phyloP scores from a whole-genome alignment of 2,329 filamentous ascomycete genomes.

The Colletotrichum sp. region DNA sequence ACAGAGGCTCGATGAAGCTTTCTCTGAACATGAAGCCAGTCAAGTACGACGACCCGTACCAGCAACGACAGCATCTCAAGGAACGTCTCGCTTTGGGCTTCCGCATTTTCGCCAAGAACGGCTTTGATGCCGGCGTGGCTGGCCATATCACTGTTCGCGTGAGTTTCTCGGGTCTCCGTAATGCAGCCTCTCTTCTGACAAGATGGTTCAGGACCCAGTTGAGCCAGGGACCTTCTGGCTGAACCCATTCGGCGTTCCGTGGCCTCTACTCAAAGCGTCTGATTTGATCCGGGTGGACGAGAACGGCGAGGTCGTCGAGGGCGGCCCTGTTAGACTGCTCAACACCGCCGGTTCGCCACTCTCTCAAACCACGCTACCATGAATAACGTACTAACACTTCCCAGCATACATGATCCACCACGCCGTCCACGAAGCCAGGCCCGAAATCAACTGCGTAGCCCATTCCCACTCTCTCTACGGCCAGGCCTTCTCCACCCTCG shows the following conservation, averaged over 20 bases:
- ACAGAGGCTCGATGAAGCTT: neutral
- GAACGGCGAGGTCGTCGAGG: slow-evolving; percentile 66
- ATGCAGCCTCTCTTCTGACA: neutral
- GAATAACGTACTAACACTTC: neutral
- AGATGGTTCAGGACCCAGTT: slow-evolving; percentile 49
- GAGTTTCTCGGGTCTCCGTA: neutral
- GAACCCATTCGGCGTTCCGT: slow-evolving; percentile 68
- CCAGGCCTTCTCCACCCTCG: slow-evolving; percentile 64
- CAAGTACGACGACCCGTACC: slow-evolving; percentile 28
- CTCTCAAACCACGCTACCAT: neutral
- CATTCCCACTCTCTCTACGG: slow-evolving; percentile 62
- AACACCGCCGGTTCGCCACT: slow-evolving; percentile 11
- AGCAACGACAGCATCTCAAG: slow-evolving; percentile 59
- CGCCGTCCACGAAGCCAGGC: slow-evolving; percentile 56
- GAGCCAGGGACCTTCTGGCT: slow-evolving; percentile 69
- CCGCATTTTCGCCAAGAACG: slow-evolving; percentile 62
- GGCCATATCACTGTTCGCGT: slow-evolving; percentile 67
- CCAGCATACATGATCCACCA: slow-evolving; percentile 52
- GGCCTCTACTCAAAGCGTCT: slow-evolving; percentile 65
- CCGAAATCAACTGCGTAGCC: slow-evolving; percentile 58
- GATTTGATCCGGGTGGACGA: slow-evolving; percentile 72
- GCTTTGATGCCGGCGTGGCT: slow-evolving; percentile 67
- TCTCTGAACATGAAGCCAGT: neutral
- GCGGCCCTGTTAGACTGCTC: slow-evolving; percentile 42
- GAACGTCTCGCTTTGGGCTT: slow-evolving; percentile 59